Evolutionary conservation across 331 rosid species (phyloP), one percentile per base, ranked within the genome.

Genomic region (Acacia pycnantha): DNA sequence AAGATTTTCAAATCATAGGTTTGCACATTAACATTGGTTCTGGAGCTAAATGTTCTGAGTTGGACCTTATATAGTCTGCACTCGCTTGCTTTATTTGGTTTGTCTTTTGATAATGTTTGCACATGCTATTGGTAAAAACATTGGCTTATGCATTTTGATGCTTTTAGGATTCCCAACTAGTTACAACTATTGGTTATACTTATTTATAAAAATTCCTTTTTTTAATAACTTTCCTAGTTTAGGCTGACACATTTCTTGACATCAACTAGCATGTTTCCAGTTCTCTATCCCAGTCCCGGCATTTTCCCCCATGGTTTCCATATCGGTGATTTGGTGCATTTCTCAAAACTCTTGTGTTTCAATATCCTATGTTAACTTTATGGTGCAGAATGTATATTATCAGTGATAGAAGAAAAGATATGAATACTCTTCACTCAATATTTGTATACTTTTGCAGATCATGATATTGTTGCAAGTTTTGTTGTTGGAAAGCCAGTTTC

Each of bases 391-490:
- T 51, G 68, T 51, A 56, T 54, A 19, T 72, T 74, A 27, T 73
- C 77, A 43, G 51, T 74, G 62, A 83, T 72, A 19, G 26, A 59
- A 53, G 47, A 21, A 12, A 35, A 62, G 35, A 37, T 74, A 26
- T 88, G 35, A 66, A 70, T 22, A 29, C 31, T 84, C n/a, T 76
- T 41, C 41, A 21, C 68, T 44, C 8, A 82, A 75, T 77, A 77
- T 48, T 37, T 46, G 27, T 70, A 82, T 83, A 6, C 70, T 65
- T 85, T 70, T 82, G 62, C 92, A 94, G 98, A 70, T 84, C 93
- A 94, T 86, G 89, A 88, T 77, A 91, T 94, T 76, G 94, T 94
- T 77, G 98, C 97, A 81, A 90, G 87, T 78, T 94, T 94, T 79
- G 46, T 74, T 77, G 86, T 92, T 80, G 54, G 70, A 78, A 87